Base-by-base conservation (phyloP, 306 rosid genomes). In the Gastrolobium bilobum region DNA sequence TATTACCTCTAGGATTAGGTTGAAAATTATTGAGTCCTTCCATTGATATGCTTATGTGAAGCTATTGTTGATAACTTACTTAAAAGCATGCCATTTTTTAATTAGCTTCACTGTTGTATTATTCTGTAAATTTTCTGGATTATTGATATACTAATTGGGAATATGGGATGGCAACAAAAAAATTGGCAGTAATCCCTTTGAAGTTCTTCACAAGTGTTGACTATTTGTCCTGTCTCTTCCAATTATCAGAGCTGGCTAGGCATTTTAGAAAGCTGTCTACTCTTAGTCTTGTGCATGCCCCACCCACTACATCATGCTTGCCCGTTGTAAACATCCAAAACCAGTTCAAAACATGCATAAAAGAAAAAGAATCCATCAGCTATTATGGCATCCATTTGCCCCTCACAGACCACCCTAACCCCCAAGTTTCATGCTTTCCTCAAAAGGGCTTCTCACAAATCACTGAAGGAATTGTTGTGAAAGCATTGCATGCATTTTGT, bases 391-490 rank as follows among this genome's bases (percentile, higher is more conserved):
- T 50, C 75, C 7, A 26, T 66, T 81, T 46, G 68, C 56, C 34
- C 62, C 65, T 88, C 52, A 76, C 83, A 76, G 51, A 87, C 85
- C 93, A 92, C 87, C 88, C 76, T 54, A 83, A 86, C 83, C 85
- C 86, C 54, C 90, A 89, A 70, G 83, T 92, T 80, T 87, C 97
- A 35, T 66, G 89, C 80, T 91, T 92, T 81, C 56, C 82, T 74
- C 87, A 61, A 8, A 95, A 84, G 86, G 97, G 99, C 14, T 95
- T 91, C 86, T 91, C 98, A 4, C 85, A 82, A 34, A 90, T 95
- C 72, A 87, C 86, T 61, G 47, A 87, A 62, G 92, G 67, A 81
- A 65, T 59, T 26, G 72, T 76, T 29, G 99, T 94, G 7, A 92
- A 88, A 85, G 84, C 94, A 2, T 26, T 92, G 52, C 99, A 95